Evolutionary conservation across 257 asterid genomes (phyloP).

Genomic region (Thymus quinquecostatus): DNA sequence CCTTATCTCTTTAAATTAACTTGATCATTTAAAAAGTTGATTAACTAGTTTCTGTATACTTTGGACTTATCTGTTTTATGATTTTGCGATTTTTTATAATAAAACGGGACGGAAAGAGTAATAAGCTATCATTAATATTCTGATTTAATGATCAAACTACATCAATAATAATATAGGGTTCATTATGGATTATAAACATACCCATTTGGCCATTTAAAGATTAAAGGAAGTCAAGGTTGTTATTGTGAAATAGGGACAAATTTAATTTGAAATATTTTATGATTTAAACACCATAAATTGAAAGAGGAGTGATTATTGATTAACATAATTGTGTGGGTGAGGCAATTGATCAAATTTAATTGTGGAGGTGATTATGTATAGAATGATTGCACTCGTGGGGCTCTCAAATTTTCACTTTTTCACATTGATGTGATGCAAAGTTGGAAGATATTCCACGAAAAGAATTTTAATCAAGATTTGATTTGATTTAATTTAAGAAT

Average conservation of each 20-base stretch:
- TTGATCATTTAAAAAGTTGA: constrained; percentile 2
- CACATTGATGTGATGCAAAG: constrained; percentile 39
- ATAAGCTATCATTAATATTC: background rate
- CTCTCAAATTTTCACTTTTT: constrained; percentile 32
- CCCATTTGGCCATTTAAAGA: too few relatives aligned
- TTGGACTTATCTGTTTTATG: background rate
- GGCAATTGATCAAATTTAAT: constrained; percentile 7
- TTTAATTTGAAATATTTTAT: too few relatives aligned
- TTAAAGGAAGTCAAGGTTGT: too few relatives aligned
- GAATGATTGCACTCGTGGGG: constrained; percentile 61
- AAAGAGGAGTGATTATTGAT: too few relatives aligned
- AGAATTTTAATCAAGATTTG: constrained; percentile 41
- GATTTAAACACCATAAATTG: too few relatives aligned
- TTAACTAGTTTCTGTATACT: background rate
- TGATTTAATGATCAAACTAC: too few relatives aligned
- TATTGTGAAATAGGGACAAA: too few relatives aligned
- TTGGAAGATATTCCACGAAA: constrained; percentile 40
- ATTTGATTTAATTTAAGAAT: constrained; percentile 26
- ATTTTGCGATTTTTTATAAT: background rate
- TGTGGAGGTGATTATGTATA: constrained; percentile 37
- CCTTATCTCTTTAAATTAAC: constrained; percentile 17
- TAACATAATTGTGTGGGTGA: too few relatives aligned
- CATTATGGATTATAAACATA: too few relatives aligned
- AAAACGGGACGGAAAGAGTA: background rate
- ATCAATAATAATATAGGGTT: too few relatives aligned